These are phyloP conservation scores for Coniferiporia sulphurascens DNA, from an alignment of 1,284 basidiomycete species.

Conservation along the genomic window DNA sequence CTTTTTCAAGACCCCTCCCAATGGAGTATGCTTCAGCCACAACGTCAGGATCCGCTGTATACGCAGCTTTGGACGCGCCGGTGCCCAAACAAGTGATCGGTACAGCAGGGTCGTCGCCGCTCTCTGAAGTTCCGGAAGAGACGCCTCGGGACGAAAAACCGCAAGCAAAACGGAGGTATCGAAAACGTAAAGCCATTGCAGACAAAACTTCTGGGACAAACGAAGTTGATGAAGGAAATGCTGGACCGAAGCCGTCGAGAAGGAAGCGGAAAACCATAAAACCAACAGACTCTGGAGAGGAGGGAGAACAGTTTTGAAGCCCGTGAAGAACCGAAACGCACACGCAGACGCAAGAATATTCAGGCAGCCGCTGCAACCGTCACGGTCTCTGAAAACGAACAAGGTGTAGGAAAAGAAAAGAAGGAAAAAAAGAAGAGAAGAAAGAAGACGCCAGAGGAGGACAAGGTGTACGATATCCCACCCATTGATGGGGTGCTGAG, in stretches of 20 bases:
- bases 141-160: too few relatives aligned
- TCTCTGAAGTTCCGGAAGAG: too few relatives aligned
- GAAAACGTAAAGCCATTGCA: background rate
- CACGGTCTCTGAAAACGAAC: background rate
- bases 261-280: slow-evolving; percentile 4
- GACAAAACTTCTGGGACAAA: background rate
- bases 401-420: slow-evolving; percentile 20
- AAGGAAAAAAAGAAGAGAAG: slow-evolving; percentile 33
- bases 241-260: background rate
- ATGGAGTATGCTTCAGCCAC: too few relatives aligned
- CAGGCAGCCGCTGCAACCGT: background rate
- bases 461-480: slow-evolving; percentile 69
- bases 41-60: too few relatives aligned
- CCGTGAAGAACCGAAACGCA: background rate
- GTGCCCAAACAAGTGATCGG: too few relatives aligned
- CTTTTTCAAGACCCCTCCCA: too few relatives aligned
- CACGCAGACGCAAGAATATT: background rate
- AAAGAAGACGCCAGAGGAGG: slow-evolving; percentile 42
- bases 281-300: background rate
- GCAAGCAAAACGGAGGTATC: background rate
- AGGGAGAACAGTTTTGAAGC: background rate
- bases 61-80: too few relatives aligned
- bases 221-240: background rate
- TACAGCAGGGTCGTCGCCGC: too few relatives aligned
- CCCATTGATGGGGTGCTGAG: slow-evolving; percentile 49